A percentile compares a stretch with the other conserved stretches of the same genome.
Conservation (phyloP, 192 early-diverging fungal genomes). For the Gonapodya prolifera region DNA sequence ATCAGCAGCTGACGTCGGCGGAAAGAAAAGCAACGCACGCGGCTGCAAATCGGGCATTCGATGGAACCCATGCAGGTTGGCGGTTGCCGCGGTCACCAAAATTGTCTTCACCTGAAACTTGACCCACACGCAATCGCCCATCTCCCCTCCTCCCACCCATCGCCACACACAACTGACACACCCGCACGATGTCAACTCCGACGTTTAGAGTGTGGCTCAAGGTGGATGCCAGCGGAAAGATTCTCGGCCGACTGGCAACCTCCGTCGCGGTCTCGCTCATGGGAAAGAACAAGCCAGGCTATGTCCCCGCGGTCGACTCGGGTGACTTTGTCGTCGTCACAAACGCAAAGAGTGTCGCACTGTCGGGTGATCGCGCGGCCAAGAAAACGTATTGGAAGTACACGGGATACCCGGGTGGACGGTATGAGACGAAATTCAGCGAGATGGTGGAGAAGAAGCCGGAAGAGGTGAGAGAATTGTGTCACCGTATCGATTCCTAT, state of each 20-base stretch:
- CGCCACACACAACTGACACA: background rate
- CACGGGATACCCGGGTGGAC: conserved; percentile 70
- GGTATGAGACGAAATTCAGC: conserved; percentile 66
- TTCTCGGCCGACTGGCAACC: conserved; percentile 75
- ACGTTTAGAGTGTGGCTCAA: conserved; percentile 81
- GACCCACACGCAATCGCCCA: too few species aligned
- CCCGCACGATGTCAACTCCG: too few species aligned
- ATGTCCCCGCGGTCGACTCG: conserved; percentile 52
- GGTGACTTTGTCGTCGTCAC: conserved; percentile 95
- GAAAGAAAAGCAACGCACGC: too few species aligned
- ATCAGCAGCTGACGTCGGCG: too few species aligned
- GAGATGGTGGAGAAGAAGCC: conserved; percentile 63
- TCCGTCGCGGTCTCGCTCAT: conserved; percentile 79
- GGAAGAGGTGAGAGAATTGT: conserved; percentile 39
- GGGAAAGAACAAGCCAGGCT: conserved; percentile 60
- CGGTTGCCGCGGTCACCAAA: too few species aligned
- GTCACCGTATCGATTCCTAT: too few species aligned
- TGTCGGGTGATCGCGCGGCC: conserved; percentile 72
- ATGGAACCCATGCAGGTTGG: too few species aligned
- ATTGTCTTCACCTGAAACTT: too few species aligned
- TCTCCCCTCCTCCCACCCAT: too few species aligned
- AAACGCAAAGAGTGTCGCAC: conserved; percentile 66
- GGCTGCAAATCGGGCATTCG: too few species aligned
- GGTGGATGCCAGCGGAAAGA: conserved; percentile 74
- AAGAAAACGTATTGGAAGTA: conserved; percentile 84